Conservation (phyloP, 2,329 filamentous ascomycete species). For the Paramyrothecium roridum region DNA sequence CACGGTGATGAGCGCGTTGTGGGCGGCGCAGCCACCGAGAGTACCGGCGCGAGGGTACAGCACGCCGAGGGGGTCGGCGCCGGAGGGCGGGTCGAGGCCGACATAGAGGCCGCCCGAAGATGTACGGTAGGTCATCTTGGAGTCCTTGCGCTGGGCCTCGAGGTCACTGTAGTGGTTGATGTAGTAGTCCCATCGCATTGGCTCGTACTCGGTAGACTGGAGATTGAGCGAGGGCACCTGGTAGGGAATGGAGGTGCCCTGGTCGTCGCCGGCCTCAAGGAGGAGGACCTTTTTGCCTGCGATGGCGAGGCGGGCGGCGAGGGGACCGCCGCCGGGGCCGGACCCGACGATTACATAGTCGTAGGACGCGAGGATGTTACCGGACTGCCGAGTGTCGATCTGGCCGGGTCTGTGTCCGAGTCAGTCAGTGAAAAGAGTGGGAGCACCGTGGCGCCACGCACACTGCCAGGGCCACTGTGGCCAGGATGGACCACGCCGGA, state of each 20-base stretch:
- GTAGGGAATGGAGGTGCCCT: not conserved
- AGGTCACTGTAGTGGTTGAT: constrained; percentile 57
- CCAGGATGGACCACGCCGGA: too few relatives aligned
- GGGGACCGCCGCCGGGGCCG: not conserved
- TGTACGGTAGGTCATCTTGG: constrained; percentile 42
- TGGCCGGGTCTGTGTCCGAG: too few relatives aligned
- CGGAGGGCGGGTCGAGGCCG: constrained; percentile 28
- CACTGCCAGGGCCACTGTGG: too few relatives aligned
- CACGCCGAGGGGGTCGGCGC: constrained; percentile 35
- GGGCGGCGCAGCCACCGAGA: not conserved
- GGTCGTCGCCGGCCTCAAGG: not conserved
- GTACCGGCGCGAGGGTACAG: constrained; percentile 39
- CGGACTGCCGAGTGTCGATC: too few relatives aligned
- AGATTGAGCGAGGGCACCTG: constrained; percentile 21
- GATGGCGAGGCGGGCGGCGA: not conserved
- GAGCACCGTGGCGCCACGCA: too few relatives aligned
- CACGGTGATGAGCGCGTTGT: not conserved
- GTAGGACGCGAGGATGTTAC: too few relatives aligned
- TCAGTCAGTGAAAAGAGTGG: too few relatives aligned
- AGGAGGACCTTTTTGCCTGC: not conserved
- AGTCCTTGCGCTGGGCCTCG: constrained; percentile 39
- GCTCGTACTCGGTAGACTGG: constrained; percentile 20
- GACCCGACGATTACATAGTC: not conserved
- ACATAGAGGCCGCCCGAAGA: constrained; percentile 30
- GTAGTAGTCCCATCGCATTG: constrained; percentile 54